Evolutionary conservation across 2,329 filamentous ascomycete species (phyloP), one percentile per base, ranked within the genome.

Genomic region (Ophiostoma triangulosporum): DNA sequence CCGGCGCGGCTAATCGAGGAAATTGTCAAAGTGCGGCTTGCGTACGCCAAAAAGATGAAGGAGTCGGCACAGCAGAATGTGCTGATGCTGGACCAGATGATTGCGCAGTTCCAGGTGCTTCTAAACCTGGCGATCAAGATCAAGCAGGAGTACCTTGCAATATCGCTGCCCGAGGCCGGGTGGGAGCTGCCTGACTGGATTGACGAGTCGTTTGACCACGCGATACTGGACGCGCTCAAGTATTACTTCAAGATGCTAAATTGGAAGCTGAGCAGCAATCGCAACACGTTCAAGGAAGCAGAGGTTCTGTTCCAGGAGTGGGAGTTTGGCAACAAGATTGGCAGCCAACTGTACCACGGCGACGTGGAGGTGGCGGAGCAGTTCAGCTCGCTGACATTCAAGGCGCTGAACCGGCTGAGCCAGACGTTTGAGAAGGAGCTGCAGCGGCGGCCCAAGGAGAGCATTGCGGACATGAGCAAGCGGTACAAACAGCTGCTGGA

Each of bases 201-300:
- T 59, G 93, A 97, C 64, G 93, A 98, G 64, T 88, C 88, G 40
- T 98, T 97, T 63, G 93, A 97, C 64, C 78, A 84, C 32, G 88
- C 94, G 17, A 88, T 97, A 9, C 70, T 98, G 43, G 91, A 96
- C 63, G 90, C 91, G 0, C 73, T 98, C 61, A 94, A 91, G 66
- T 97, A 95, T 67, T 98, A 98, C 69, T 98, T 98, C 76, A 93
- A 91, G 66, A 90, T 98, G 78, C 74, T 98, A 45, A 96, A 97
- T 65, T 97, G 90, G 88, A 97, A 97, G 68, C 73, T 98, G 52
- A 90, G 86, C 61, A 88, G 89, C 54, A 97, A 97, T 73, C 97
- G 96, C 67, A 98, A 97, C 69, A 96, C 90, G 0, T 98, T 98
- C 77, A 97, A 97, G 65, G 93, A 98, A 67, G 93, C 93, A 6